phyloP scores from a whole-genome alignment of 1,284 basidiomycete species.

The Acaromyces ingoldii region DNA sequence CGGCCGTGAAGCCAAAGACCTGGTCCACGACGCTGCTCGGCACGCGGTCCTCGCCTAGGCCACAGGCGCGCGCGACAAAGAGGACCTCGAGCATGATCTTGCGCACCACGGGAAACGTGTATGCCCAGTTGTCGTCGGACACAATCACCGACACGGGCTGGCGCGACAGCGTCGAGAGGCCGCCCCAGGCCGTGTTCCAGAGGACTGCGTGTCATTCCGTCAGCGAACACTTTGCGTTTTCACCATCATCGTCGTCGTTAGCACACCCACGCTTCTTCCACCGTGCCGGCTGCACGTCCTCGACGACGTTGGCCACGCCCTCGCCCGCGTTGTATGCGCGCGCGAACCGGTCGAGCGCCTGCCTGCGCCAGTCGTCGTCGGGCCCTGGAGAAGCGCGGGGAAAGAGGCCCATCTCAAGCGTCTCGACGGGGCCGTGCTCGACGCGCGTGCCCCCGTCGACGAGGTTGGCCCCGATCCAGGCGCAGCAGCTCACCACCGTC shows the following conservation, averaged over 20 bases:
- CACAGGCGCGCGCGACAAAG: conserved; percentile 51
- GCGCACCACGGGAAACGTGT: conserved; percentile 50
- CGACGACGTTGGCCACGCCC: conserved; percentile 47
- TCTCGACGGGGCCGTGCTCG: conserved; percentile 29
- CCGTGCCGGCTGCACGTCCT: conserved; percentile 55
- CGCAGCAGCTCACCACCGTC: conserved; percentile 50
- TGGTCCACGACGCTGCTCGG: conserved; percentile 28
- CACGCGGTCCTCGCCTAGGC: conserved; percentile 25
- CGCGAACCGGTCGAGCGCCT: conserved; percentile 46
- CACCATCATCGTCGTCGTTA: too few species aligned
- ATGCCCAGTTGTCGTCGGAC: conserved; percentile 44
- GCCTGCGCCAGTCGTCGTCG: background rate
- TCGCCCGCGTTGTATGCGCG: conserved; percentile 52
- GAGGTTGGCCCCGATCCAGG: conserved; percentile 54
- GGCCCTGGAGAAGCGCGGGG: conserved; percentile 6
- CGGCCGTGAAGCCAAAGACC: conserved; percentile 27
- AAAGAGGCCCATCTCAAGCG: conserved; percentile 53
- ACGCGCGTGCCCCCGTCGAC: conserved; percentile 23
- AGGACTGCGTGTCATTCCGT: background rate
- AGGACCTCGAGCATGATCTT: conserved; percentile 52
- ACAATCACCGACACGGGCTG: conserved; percentile 53
- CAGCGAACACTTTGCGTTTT: background rate
- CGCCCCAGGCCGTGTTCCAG: conserved; percentile 48
- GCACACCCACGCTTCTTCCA: conserved; percentile 56
- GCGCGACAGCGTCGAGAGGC: conserved; percentile 53